Percentiles rank a stretch among this genome's conserved stretches.
Evolutionary conservation across 441 rosid species (phyloP).

Genomic region (Isatis lusitanica): DNA sequence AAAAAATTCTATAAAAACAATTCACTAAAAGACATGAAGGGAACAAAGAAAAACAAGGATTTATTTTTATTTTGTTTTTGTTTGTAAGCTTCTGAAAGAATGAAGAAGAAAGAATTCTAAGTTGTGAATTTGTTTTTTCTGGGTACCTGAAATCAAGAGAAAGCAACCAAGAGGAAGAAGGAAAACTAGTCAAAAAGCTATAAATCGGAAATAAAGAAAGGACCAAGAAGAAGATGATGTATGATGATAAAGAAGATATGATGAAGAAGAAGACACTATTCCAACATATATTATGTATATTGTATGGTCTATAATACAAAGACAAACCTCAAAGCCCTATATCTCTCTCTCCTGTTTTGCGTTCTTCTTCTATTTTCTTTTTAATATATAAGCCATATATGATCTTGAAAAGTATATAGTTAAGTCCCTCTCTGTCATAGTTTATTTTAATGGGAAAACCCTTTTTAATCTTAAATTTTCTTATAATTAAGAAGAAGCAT

Average conservation of each 20-base stretch:
- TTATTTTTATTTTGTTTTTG: constrained; percentile 20
- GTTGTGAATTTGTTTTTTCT: background rate
- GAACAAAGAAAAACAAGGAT: constrained; percentile 32
- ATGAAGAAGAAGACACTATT: constrained; percentile 36
- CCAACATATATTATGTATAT: background rate
- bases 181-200: constrained; percentile 21
- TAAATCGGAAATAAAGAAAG: constrained; percentile 33
- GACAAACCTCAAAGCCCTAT: constrained; percentile 37
- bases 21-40: constrained; percentile 36
- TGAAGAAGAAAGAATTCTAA: constrained; percentile 19
- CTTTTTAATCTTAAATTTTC: background rate
- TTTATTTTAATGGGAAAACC: background rate
- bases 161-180: constrained; percentile 22
- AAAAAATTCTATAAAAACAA: constrained; percentile 28
- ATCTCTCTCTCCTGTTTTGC: constrained; percentile 20
- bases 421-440: constrained; percentile 19
- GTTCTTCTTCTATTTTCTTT: constrained; percentile 22
- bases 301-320: constrained; percentile 20
- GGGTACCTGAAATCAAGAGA: constrained; percentile 33
- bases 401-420: constrained; percentile 36
- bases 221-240: constrained; percentile 38
- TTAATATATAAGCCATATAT: constrained; percentile 27
- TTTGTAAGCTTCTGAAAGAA: constrained; percentile 32
- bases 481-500: constrained; percentile 27
- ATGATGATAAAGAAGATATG: constrained; percentile 28